Evolutionary conservation across 768 basidiomycete species (phyloP).

Genomic region (Mycena metata): DNA sequence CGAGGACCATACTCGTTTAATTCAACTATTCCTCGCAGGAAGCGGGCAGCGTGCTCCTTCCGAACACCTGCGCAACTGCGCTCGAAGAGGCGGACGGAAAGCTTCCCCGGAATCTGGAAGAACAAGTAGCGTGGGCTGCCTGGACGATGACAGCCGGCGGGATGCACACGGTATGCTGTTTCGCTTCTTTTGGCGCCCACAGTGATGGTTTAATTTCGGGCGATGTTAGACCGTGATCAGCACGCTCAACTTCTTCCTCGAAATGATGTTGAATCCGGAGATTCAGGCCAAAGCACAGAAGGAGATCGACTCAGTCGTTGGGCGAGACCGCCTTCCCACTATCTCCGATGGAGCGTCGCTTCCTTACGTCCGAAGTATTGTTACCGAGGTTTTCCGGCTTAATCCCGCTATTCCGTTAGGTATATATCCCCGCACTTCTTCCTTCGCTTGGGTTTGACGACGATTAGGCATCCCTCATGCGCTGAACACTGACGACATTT

Average conservation of each 20-base stretch:
- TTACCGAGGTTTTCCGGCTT: constrained; percentile 31
- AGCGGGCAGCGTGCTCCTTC: constrained; percentile 13
- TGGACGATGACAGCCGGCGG: constrained; percentile 14
- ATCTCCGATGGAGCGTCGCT: constrained; percentile 14
- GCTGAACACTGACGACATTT: constrained; percentile 24
- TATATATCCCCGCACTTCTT: background rate
- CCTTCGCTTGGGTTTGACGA: background rate
- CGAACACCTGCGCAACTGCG: constrained; percentile 13
- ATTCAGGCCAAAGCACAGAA: constrained; percentile 29
- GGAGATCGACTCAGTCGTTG: constrained; percentile 34
- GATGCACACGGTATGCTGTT: constrained; percentile 20
- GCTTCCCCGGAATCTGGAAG: background rate
- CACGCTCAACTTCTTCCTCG: constrained; percentile 25
- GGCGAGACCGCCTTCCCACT: constrained; percentile 25
- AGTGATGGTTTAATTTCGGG: too few relatives aligned
- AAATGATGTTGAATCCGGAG: constrained; percentile 31
- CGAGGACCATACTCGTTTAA: too few relatives aligned
- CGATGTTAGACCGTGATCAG: constrained; percentile 18
- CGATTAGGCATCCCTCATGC: background rate
- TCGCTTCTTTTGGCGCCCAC: background rate
- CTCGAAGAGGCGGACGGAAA: constrained; percentile 1
- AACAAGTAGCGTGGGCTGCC: constrained; percentile 21
- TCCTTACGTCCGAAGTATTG: constrained; percentile 29
- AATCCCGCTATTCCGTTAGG: constrained; percentile 37
- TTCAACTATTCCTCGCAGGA: too few relatives aligned